Base-by-base conservation (phyloP, 2,329 filamentous ascomycete species). In the Alternaria panax region DNA sequence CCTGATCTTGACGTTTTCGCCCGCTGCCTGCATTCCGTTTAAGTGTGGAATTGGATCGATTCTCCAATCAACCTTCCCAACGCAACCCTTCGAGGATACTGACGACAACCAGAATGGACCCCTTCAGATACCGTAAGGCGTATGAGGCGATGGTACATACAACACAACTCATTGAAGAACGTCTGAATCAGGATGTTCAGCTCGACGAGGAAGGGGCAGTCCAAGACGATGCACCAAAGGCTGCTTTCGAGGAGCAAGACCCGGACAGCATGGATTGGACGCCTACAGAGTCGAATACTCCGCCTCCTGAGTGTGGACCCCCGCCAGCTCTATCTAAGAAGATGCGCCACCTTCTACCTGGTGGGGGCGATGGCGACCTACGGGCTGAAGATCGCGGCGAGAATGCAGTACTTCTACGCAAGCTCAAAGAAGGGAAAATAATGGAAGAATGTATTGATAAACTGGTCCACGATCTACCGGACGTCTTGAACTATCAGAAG, bases 221-320 rank as follows among this genome's bases (percentile, higher is more conserved):
- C 9, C 61, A 60, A 18, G 43, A 60, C 38, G 59, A 62, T 18
- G 48, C 28, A 24, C 58, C 61, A 14, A 62, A 60, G 36, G 54
- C 40, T 18, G 50, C 62, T 14, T 68, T 70, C 25, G 69, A 69
- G 20, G 63, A 72, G 5, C 70, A 75, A 36, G 75, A 78, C 50
- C 68, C 72, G 0, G 75, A 78, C 57, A 74, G 73, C 32, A 78
- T 78, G 75, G 75, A 78, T 46, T 78, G 75, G 75, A 75, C 71
- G 30, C 74, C 74, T 8, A 77, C 73, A 12, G 75, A 69, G 25
- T 63, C 68, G 22, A 68, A 62, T 12, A 73, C 71, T 40, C 66
- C 71, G 34, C 66, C 73, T 43, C 63, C 63, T 24, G 70, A 65
- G 50, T 76, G 75, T 57, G 73, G 73, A 22, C 73, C 74, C 18